These are phyloP conservation scores for Melampsora larici-populina DNA, from an alignment of 1,284 basidiomycete genomes.

Conservation along the genomic window DNA sequence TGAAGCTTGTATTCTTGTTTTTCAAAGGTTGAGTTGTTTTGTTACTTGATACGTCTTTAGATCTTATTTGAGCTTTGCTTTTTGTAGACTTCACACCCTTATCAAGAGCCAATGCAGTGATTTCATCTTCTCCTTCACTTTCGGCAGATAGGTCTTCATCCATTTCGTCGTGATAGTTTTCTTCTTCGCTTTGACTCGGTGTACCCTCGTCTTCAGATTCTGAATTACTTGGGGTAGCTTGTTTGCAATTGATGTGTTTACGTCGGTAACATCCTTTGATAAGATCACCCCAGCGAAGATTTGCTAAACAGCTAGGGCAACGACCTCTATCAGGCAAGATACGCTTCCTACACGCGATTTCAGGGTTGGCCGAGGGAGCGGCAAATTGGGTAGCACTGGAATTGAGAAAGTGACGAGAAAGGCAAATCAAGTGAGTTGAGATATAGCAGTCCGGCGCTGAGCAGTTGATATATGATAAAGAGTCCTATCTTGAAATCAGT, in stretches of 20 bases:
- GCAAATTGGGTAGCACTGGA: neutral
- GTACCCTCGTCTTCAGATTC: neutral
- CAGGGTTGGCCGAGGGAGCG: neutral
- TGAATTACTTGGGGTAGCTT: neutral
- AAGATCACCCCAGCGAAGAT: conserved; percentile 42
- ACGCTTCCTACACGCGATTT: neutral
- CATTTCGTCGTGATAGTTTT: neutral
- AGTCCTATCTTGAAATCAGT: conserved; percentile 9
- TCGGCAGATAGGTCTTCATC: neutral
- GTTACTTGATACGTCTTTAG: neutral
- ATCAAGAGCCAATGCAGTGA: neutral
- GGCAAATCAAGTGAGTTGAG: conserved; percentile 36
- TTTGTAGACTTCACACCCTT: too few species aligned
- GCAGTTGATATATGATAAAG: conserved; percentile 26
- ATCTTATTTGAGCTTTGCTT: too few species aligned
- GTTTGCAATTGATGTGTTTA: neutral
- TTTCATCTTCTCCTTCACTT: neutral
- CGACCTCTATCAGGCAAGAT: conserved; percentile 31
- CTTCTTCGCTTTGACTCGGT: conserved; percentile 1
- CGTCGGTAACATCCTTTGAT: conserved; percentile 39
- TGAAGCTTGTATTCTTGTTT: neutral
- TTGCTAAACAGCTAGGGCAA: conserved; percentile 23
- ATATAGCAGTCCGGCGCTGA: conserved; percentile 19
- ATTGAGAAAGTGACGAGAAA: conserved; percentile 16
- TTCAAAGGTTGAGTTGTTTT: neutral